Percentiles rank a stretch among this genome's conserved stretches.
These are phyloP conservation scores for Anethum foeniculum DNA, from an alignment of 140 eudicot species.

Conservation along the genomic window DNA sequence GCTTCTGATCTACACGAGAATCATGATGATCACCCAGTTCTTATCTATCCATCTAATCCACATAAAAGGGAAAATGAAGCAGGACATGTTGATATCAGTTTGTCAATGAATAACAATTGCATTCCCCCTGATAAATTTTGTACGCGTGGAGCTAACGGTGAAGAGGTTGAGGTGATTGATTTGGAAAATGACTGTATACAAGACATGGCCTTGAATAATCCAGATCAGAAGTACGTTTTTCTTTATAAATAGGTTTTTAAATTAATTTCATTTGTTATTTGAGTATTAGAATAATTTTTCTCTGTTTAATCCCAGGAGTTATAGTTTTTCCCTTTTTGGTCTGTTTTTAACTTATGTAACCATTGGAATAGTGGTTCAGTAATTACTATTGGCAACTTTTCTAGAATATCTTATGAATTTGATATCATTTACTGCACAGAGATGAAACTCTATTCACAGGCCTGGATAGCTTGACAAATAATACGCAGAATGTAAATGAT, in stretches of 20 bases:
- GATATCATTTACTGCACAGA: slow-evolving; percentile 31
- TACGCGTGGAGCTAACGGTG: slow-evolving; percentile 39
- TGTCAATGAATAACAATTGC: slow-evolving; percentile 59
- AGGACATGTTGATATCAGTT: slow-evolving; percentile 50
- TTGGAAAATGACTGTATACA: slow-evolving; percentile 67
- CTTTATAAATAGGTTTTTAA: neutral
- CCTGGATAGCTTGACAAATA: slow-evolving; percentile 58
- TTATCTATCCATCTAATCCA: slow-evolving; percentile 34
- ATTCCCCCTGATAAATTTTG: slow-evolving; percentile 30
- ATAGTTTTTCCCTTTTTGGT: neutral
- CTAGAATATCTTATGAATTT: slow-evolving; percentile 9
- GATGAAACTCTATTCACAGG: slow-evolving; percentile 52
- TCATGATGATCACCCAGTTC: slow-evolving; percentile 32
- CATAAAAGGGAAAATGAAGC: slow-evolving; percentile 32
- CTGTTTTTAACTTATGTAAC: neutral
- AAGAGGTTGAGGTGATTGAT: slow-evolving; percentile 84
- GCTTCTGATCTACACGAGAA: slow-evolving; percentile 52
- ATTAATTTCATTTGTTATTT: neutral
- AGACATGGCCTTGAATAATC: slow-evolving; percentile 37
- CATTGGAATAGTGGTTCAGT: neutral
- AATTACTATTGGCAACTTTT: neutral
- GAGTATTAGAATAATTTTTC: neutral
- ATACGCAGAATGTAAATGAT: slow-evolving; percentile 45
- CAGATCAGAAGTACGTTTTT: slow-evolving; percentile 53
- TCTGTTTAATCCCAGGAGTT: neutral